A percentile compares a stretch with the other conserved stretches of the same genome.
phyloP scores from a whole-genome alignment of 306 rosid species.

The Mucuna pruriens region DNA sequence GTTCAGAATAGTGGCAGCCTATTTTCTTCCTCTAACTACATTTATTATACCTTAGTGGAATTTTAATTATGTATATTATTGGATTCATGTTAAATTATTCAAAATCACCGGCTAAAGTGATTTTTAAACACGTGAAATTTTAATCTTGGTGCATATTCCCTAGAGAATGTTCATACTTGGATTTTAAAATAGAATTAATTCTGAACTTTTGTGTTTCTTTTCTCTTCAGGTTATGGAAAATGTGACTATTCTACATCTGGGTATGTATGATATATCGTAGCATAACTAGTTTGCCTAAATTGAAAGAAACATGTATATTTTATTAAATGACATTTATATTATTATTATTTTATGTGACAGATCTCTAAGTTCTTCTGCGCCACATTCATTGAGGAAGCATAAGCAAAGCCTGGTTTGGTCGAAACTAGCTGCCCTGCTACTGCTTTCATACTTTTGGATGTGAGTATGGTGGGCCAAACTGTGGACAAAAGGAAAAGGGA shows the following conservation, averaged over 20 bases:
- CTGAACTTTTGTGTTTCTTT: constrained; percentile 27
- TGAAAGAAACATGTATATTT: constrained; percentile 1
- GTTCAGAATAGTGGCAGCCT: neutral
- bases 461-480: constrained; percentile 35
- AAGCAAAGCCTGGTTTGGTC: constrained; percentile 40
- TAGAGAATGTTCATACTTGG: neutral
- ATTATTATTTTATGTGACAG: constrained; percentile 43
- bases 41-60: neutral
- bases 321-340: neutral
- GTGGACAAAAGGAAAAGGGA: constrained; percentile 27
- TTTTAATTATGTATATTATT: too few species aligned
- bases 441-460: constrained; percentile 59
- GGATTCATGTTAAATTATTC: too few species aligned
- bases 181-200: neutral
- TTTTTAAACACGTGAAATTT: too few species aligned
- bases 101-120: too few species aligned
- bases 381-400: constrained; percentile 45
- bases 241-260: constrained; percentile 66
- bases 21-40: neutral
- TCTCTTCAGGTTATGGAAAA: constrained; percentile 75
- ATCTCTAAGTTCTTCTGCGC: constrained; percentile 55
- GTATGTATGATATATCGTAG: constrained; percentile 48
- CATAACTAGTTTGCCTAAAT: constrained; percentile 9
- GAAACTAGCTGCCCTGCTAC: constrained; percentile 47
- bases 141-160: too few species aligned